Conservation (phyloP, 345 rosid genomes). For the Abelmoschus esculentus region DNA sequence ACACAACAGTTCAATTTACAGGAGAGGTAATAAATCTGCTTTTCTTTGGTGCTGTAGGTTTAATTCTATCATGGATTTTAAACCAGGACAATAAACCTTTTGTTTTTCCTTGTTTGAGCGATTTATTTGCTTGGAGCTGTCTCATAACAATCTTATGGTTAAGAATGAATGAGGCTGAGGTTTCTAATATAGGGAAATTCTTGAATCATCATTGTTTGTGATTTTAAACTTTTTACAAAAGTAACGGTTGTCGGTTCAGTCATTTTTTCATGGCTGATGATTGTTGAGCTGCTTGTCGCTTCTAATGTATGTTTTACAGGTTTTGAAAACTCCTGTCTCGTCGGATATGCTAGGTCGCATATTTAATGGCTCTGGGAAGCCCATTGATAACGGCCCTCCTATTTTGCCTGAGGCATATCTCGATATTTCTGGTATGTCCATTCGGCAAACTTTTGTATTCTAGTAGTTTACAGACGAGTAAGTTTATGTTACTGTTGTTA, state of each 20-base stretch:
- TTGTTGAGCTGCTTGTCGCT: conserved; percentile 1
- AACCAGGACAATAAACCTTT: neutral
- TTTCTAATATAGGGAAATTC: neutral
- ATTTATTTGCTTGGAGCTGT: neutral
- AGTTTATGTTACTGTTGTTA: neutral
- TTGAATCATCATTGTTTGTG: neutral
- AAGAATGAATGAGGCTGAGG: neutral
- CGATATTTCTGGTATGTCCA: conserved; percentile 70
- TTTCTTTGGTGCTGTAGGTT: neutral
- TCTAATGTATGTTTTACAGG: conserved; percentile 34
- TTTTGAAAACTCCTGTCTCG: conserved; percentile 84
- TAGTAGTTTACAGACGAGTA: neutral
- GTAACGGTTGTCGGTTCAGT: neutral
- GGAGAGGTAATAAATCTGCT: conserved; percentile 55
- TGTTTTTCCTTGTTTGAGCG: neutral
- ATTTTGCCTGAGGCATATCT: conserved; percentile 90
- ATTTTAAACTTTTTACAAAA: neutral
- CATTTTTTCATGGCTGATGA: neutral
- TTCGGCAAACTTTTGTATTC: neutral
- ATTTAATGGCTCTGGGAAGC: conserved; percentile 94
- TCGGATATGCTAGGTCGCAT: conserved; percentile 96
- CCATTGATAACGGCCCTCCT: conserved; percentile 94
- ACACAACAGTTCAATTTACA: conserved; percentile 85
- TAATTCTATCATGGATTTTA: neutral
- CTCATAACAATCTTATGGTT: neutral